phyloP scores from a whole-genome alignment of 345 rosid species.

The Salix arbutifolia region DNA sequence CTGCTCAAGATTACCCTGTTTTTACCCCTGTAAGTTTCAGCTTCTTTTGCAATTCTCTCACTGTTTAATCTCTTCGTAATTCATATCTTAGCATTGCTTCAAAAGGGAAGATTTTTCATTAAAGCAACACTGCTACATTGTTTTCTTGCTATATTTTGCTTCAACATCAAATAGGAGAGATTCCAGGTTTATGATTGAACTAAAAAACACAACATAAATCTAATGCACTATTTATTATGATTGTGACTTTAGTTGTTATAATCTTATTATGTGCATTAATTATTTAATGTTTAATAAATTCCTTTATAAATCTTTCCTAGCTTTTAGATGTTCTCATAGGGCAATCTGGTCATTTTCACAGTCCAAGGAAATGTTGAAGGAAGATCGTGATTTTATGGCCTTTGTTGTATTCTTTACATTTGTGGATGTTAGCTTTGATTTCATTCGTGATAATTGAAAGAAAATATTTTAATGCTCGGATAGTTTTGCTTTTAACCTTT shows the following conservation, averaged over 20 bases:
- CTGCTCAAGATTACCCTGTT: constrained; percentile 94
- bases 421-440: not conserved
- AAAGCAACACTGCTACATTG: constrained; percentile 1
- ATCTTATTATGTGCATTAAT: not conserved
- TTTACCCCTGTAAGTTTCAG: constrained; percentile 75
- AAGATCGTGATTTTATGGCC: not conserved
- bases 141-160: constrained; percentile 11
- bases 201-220: not conserved
- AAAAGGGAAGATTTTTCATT: not conserved
- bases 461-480: not conserved
- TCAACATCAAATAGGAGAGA: constrained; percentile 1
- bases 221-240: not conserved
- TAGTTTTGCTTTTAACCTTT: not conserved
- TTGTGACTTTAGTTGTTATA: not conserved
- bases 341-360: not conserved
- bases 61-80: not conserved
- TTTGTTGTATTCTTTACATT: not conserved
- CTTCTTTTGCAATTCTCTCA: not conserved
- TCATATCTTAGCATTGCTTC: constrained; percentile 5
- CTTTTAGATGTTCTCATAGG: not conserved
- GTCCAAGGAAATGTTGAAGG: not conserved
- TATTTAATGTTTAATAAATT: not conserved
- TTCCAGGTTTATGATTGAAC: not conserved
- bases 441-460: not conserved
- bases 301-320: not conserved